Evolutionary conservation across 2,329 filamentous ascomycete genomes (phyloP).

Genomic region (Pseudogymnoascus sp.): DNA sequence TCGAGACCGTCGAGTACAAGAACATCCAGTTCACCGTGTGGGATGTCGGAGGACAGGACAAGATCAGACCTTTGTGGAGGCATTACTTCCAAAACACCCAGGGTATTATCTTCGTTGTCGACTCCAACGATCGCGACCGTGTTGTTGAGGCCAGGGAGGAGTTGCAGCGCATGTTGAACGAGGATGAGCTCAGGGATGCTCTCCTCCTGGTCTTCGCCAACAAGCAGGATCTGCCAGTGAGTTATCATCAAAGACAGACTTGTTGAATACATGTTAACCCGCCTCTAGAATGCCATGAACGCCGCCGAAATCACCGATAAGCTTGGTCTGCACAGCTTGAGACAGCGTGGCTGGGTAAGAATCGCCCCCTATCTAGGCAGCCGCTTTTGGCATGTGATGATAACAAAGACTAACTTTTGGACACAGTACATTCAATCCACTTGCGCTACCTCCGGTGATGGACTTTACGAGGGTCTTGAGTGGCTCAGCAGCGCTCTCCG

Average conservation of each 20-base stretch:
- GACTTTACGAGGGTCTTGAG: constrained; percentile 98
- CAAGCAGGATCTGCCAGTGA: constrained; percentile 97
- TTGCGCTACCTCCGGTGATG: constrained; percentile 96
- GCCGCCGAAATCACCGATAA: constrained; percentile 99
- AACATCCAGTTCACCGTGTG: constrained; percentile 99
- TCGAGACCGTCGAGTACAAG: constrained; percentile 99
- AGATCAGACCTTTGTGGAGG: constrained; percentile 98
- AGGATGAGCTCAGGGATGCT: constrained; percentile 96
- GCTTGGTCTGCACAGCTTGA: constrained; percentile 97
- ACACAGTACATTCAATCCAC: constrained; percentile 96
- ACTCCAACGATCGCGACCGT: constrained; percentile 97
- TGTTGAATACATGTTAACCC: constrained; percentile 23
- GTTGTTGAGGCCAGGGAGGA: constrained; percentile 95
- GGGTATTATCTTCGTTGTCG: constrained; percentile 99
- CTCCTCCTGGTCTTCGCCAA: constrained; percentile 97
- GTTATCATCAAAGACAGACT: constrained; percentile 31
- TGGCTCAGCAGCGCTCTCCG: constrained; percentile 78
- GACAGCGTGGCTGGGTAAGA: constrained; percentile 93
- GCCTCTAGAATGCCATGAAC: constrained; percentile 89
- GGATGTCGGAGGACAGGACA: constrained; percentile 99
- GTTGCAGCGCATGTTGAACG: constrained; percentile 96
- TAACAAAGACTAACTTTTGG: constrained; percentile 17
- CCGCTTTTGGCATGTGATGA: constrained; percentile 1
- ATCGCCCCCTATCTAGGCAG: constrained; percentile 31
- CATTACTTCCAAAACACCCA: constrained; percentile 99